Conservation (phyloP, 2,329 filamentous ascomycete species). For the Mycocentrospora acerina region DNA sequence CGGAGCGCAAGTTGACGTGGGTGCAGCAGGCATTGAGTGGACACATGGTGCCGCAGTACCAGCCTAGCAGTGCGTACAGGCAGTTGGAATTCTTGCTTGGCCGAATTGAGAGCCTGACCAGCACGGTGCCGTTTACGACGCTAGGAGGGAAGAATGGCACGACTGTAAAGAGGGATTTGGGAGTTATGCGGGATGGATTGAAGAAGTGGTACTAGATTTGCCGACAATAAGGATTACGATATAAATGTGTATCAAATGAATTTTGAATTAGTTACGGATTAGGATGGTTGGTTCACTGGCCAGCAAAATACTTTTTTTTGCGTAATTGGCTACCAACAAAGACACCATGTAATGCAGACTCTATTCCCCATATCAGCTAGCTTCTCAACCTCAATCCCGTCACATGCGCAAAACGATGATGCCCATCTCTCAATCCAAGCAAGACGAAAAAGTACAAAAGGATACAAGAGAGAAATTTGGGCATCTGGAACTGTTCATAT, state of each 20-base stretch:
- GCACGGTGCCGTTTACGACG: constrained; percentile 35
- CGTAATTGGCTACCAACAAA: too few relatives aligned
- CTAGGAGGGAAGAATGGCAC: constrained; percentile 11
- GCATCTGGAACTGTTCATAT: too few relatives aligned
- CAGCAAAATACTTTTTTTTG: too few relatives aligned
- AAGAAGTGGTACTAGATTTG: background rate
- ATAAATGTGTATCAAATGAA: background rate
- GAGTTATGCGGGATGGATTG: constrained; percentile 4
- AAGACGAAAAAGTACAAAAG: too few relatives aligned
- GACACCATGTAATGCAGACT: too few relatives aligned
- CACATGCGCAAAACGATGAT: too few relatives aligned
- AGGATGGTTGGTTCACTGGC: too few relatives aligned
- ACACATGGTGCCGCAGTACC: constrained; percentile 69
- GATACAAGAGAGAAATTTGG: too few relatives aligned
- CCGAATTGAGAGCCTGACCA: constrained; percentile 59
- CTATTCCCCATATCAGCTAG: too few relatives aligned
- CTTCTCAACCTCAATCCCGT: too few relatives aligned
- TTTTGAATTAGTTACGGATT: too few relatives aligned
- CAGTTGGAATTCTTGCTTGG: constrained; percentile 77
- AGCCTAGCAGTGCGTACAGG: constrained; percentile 67
- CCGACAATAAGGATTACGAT: background rate
- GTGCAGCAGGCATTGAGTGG: constrained; percentile 65
- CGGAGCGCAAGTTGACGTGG: constrained; percentile 75
- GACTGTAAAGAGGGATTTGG: constrained; percentile 12
- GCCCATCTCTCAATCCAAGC: too few relatives aligned